phyloP scores from a whole-genome alignment of 306 rosid species.

The Corylus americana region DNA sequence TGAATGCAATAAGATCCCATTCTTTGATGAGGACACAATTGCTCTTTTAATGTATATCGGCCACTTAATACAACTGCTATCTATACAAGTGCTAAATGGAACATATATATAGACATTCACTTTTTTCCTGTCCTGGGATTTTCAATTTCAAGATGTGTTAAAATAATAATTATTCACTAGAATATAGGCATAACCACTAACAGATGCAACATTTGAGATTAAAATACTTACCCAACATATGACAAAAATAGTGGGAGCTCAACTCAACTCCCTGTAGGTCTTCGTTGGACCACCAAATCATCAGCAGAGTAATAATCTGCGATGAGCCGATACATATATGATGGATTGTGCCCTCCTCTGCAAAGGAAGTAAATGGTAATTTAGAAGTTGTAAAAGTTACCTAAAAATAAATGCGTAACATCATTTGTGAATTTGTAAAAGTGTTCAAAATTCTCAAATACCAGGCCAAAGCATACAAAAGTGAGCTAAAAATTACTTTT shows the following conservation, averaged over 20 bases:
- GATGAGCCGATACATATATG: constrained; percentile 94
- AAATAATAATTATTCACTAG: constrained; percentile 4
- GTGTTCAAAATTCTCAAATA: constrained; percentile 4
- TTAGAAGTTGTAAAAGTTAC: constrained; percentile 18
- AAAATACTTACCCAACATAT: constrained; percentile 33
- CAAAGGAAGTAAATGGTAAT: constrained; percentile 30
- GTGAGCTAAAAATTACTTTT: not conserved
- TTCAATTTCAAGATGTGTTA: not conserved
- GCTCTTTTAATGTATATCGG: not conserved
- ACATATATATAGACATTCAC: not conserved
- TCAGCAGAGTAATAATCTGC: constrained; percentile 95
- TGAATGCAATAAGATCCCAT: not conserved
- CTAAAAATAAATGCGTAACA: constrained; percentile 9
- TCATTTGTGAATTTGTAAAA: constrained; percentile 2
- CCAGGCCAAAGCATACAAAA: not conserved
- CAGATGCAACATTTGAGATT: not conserved
- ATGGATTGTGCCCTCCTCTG: constrained; percentile 98
- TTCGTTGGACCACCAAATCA: constrained; percentile 81
- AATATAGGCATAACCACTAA: not conserved
- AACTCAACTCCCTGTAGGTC: constrained; percentile 56
- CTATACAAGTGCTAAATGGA: not conserved
- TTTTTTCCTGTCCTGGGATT: not conserved
- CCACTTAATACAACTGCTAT: not conserved
- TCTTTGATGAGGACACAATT: not conserved
- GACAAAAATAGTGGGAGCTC: constrained; percentile 33